These are phyloP conservation scores for Trichoderma gamsii DNA, from an alignment of 495 filamentous ascomycete species.

Conservation along the genomic window DNA sequence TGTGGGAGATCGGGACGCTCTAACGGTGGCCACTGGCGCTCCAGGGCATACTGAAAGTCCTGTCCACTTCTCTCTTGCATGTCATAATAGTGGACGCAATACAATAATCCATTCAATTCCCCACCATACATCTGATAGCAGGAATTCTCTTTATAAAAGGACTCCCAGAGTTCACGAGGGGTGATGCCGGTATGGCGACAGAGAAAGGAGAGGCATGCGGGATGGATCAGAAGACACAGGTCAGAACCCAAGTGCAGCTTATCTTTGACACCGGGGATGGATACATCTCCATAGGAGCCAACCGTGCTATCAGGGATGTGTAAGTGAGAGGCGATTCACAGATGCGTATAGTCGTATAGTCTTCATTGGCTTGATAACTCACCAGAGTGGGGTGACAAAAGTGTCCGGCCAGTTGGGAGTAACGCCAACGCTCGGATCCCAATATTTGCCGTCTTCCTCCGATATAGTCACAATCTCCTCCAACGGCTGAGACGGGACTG, in stretches of 20 bases:
- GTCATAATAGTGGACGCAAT: conserved; percentile 2
- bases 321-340: background rate
- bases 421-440: background rate
- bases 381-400: conserved; percentile 3
- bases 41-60: background rate
- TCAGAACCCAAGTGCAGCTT: background rate
- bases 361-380: background rate
- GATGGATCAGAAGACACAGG: background rate
- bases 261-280: background rate
- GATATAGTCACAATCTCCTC: background rate
- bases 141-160: background rate
- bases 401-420: background rate
- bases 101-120: background rate
- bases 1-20: background rate
- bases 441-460: background rate
- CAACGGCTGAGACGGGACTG: background rate
- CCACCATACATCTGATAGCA: conserved; percentile 1
- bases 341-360: background rate
- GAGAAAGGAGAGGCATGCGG: background rate
- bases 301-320: background rate
- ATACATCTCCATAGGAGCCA: background rate
- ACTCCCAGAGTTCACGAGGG: conserved; percentile 2
- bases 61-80: background rate
- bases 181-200: background rate
- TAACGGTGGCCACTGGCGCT: background rate